Base-by-base conservation (phyloP, 2,329 filamentous ascomycete species). In the Fusarium sp. region DNA sequence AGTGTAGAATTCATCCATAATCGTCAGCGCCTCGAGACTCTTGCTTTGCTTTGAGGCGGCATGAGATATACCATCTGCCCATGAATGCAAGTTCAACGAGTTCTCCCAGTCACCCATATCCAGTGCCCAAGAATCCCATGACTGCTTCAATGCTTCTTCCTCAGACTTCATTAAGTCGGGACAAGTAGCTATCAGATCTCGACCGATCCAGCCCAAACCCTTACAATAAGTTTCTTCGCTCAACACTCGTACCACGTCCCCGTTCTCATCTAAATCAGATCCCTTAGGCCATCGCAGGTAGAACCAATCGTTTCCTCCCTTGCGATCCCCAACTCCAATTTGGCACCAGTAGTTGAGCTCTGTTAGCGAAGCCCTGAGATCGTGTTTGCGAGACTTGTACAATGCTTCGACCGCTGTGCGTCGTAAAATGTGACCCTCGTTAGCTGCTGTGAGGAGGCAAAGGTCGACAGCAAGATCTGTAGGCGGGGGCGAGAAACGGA, bases 261-360 rank as follows among this genome's bases (percentile, higher is more conserved):
- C 90, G 46, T 90, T 79, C 55, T 87, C 83, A 73, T 95, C 90
- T 5, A 90, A 75, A 74, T 95, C 92, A 25, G 85, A 85, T 0
- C 92, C 92, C 46, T 86, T 87, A 11, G 93, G 92, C 89, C 90
- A 95, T 59, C 91, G 87, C 49, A 91, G 88, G 72, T 92, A 90
- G 73, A 97, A 93, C 95, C 97, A 99, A 74, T 95, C 92, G 46
- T 97, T 87, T 0, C 96, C 95, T 21, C 92, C 92, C 72, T 92
- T 92, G n/a, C 89, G 85, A 77, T 97, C 96, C 7, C 96, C 97
- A 12, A 99, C 89, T 0, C 92, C 93, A 80, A 98, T 94, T 78
- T 99, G 96, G 78, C 97, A 99, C 95, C 95, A 99, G 77, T 97
- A 96, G 77, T 97, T 91, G 28, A 99, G 86, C 66, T 98, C 94